These are phyloP conservation scores for Phytophthora ramorum DNA, from an alignment of 352 stramenopile species.

Conservation along the genomic window DNA sequence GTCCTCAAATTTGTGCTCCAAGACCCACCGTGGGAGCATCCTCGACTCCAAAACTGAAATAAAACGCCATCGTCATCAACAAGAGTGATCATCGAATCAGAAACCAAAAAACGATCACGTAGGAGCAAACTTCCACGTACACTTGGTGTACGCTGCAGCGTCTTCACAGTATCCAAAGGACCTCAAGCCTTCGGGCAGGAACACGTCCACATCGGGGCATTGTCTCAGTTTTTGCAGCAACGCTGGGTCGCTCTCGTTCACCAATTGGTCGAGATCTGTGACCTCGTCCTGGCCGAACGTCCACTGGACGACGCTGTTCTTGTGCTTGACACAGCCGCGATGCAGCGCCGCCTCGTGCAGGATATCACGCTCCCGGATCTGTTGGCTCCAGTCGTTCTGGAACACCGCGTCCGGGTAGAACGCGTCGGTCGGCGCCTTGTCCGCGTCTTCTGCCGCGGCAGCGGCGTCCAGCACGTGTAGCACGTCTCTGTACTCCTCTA, in stretches of 20 bases:
- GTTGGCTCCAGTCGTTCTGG: conserved; percentile 37
- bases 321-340: conserved; percentile 39
- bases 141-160: conserved; percentile 61
- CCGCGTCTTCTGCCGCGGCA: conserved; percentile 30
- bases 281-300: conserved; percentile 22
- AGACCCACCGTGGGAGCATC: conserved; percentile 49
- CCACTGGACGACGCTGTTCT: conserved; percentile 47
- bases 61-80: not conserved
- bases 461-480: conserved; percentile 32
- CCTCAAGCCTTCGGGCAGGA: conserved; percentile 50
- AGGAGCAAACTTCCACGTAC: conserved; percentile 28
- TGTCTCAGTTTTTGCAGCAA: conserved; percentile 55
- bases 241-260: conserved; percentile 39
- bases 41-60: conserved; percentile 42
- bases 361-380: conserved; percentile 41
- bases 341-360: conserved; percentile 52
- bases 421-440: conserved; percentile 20
- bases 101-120: not conserved
- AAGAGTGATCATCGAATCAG: not conserved
- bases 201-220: conserved; percentile 60
- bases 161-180: conserved; percentile 75
- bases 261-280: conserved; percentile 13
- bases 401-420: conserved; percentile 44
- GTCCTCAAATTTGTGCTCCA: conserved; percentile 40
- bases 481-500: conserved; percentile 22